phyloP scores from a whole-genome alignment of 1,139 yeast species.

The Yamadazyma atlantica region DNA sequence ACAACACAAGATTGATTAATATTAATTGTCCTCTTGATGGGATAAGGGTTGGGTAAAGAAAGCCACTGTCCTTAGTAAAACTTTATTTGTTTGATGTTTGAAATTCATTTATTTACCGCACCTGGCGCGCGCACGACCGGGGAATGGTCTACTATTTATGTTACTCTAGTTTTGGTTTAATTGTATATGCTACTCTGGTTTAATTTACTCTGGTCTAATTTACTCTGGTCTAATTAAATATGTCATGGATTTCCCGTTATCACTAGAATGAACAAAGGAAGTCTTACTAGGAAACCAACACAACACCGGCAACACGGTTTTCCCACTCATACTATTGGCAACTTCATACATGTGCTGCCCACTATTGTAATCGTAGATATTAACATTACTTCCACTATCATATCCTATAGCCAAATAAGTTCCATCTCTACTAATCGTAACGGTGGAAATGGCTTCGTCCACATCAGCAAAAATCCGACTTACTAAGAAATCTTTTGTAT shows the following conservation, averaged over 20 bases:
- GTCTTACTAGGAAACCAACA: conserved; percentile 45
- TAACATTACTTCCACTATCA: conserved; percentile 38
- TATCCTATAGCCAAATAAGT: conserved; percentile 44
- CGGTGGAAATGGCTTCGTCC: conserved; percentile 48
- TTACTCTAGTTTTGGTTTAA: background rate
- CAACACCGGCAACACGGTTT: conserved; percentile 30
- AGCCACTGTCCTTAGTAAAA: background rate
- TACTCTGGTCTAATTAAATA: conserved; percentile 18
- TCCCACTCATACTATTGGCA: conserved; percentile 38
- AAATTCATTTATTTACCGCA: background rate
- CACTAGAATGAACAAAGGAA: conserved; percentile 34
- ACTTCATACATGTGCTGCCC: conserved; percentile 34
- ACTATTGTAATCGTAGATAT: conserved; percentile 37
- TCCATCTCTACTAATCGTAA: conserved; percentile 50
- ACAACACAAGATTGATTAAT: background rate
- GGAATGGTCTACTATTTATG: background rate
- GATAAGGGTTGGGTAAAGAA: no score
- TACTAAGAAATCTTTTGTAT: conserved; percentile 45
- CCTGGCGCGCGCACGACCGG: background rate
- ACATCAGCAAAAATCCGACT: conserved; percentile 42
- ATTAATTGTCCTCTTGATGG: no score
- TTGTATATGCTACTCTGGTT: background rate
- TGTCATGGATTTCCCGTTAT: conserved; percentile 32
- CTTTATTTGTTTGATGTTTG: background rate
- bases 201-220: background rate